These are phyloP conservation scores for Verticillium dahliae DNA, from an alignment of 2,329 filamentous ascomycete genomes.

Conservation along the genomic window DNA sequence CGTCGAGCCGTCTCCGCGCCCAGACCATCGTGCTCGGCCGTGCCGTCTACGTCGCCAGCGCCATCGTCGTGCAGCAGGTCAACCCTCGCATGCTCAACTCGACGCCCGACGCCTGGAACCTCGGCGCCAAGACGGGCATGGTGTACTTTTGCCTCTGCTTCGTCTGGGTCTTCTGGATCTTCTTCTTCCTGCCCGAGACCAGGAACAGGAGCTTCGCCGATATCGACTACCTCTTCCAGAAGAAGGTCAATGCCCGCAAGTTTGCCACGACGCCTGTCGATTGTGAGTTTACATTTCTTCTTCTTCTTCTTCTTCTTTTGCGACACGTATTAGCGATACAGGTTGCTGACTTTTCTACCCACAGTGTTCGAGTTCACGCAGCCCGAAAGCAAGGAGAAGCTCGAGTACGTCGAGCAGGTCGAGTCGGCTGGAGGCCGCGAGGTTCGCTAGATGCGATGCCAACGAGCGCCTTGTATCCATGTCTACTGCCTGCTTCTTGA, in stretches of 20 bases:
- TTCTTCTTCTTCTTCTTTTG: too few relatives aligned
- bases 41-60: conserved; percentile 33
- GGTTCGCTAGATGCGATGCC: neutral
- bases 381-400: neutral
- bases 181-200: conserved; percentile 76
- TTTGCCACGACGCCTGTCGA: conserved; percentile 16
- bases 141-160: conserved; percentile 59
- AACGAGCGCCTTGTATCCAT: neutral
- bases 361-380: conserved; percentile 7
- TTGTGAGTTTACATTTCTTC: conserved; percentile 13
- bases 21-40: conserved; percentile 38
- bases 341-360: neutral
- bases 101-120: conserved; percentile 19
- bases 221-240: conserved; percentile 16
- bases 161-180: conserved; percentile 73
- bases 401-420: neutral
- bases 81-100: conserved; percentile 28
- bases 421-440: neutral
- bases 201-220: conserved; percentile 52
- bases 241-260: conserved; percentile 5
- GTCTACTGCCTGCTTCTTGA: neutral
- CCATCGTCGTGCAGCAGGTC: conserved; percentile 29
- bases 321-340: too few relatives aligned
- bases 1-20: conserved; percentile 33
- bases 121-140: conserved; percentile 30